Evolutionary conservation across 805 yeast species (phyloP).

Genomic region (Dipodascopsis tothii): DNA sequence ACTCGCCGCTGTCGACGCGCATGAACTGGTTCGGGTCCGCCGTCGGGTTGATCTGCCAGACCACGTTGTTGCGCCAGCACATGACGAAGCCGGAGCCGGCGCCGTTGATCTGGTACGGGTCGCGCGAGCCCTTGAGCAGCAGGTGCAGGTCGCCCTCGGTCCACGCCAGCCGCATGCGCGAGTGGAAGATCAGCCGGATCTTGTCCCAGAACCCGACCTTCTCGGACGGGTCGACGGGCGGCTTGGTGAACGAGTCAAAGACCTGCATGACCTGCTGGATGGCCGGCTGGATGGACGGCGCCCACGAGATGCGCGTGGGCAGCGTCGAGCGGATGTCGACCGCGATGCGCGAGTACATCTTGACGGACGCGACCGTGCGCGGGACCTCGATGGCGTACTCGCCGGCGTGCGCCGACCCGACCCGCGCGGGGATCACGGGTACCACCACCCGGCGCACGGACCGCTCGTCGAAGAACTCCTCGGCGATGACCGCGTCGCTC

Average conservation of each 20-base stretch:
- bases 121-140: slow-evolving; percentile 45
- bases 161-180: slow-evolving; percentile 44
- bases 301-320: slow-evolving; percentile 73
- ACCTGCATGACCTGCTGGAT: slow-evolving; percentile 70
- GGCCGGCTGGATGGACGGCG: slow-evolving; percentile 75
- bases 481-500: slow-evolving; percentile 67
- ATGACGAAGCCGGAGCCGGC: slow-evolving; percentile 69
- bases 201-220: slow-evolving; percentile 93
- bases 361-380: slow-evolving; percentile 68
- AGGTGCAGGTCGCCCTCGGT: slow-evolving; percentile 37
- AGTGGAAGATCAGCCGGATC: slow-evolving; percentile 67
- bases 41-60: slow-evolving; percentile 53
- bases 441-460: slow-evolving; percentile 55
- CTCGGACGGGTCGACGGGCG: slow-evolving; percentile 79
- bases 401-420: slow-evolving; percentile 9
- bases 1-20: slow-evolving; percentile 52
- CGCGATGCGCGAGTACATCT: slow-evolving; percentile 55
- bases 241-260: slow-evolving; percentile 78
- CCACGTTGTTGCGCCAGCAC: slow-evolving; percentile 58
- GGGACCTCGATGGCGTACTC: slow-evolving; percentile 56
- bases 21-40: slow-evolving; percentile 65
- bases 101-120: slow-evolving; percentile 68
- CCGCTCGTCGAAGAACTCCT: slow-evolving; percentile 47
- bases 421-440: slow-evolving; percentile 46
- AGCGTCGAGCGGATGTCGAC: slow-evolving; percentile 47